phyloP scores from a whole-genome alignment of 2,329 filamentous ascomycete genomes.

The Pyrenochaeta sp. region DNA sequence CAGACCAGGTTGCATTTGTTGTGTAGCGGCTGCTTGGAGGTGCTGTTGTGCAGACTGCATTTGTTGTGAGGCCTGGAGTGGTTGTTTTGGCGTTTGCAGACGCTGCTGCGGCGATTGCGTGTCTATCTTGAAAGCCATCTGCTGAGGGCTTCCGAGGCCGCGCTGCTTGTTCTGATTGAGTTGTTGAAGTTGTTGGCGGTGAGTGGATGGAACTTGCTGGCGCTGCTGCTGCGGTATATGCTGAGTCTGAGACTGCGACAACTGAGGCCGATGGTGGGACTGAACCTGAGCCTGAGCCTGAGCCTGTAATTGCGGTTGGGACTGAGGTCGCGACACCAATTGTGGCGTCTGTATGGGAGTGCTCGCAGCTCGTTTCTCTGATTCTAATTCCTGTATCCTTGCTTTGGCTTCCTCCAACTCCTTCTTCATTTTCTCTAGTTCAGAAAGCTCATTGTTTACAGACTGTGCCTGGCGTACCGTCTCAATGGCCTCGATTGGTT shows the following conservation, averaged over 20 bases:
- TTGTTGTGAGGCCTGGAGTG: constrained; percentile 16
- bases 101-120: constrained; percentile 24
- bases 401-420: constrained; percentile 49
- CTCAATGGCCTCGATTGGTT: constrained; percentile 19
- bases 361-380: constrained; percentile 39
- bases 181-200: constrained; percentile 34
- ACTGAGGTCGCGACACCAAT: constrained; percentile 22
- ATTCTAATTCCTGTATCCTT: constrained; percentile 43
- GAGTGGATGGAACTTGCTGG: constrained; percentile 18
- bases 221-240: constrained; percentile 23
- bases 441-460: constrained; percentile 32
- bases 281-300: constrained; percentile 8
- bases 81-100: constrained; percentile 21
- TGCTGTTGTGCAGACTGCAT: constrained; percentile 26
- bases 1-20: constrained; percentile 28
- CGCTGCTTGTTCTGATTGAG: constrained; percentile 26
- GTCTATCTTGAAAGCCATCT: constrained; percentile 1
- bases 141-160: constrained; percentile 12
- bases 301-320: constrained; percentile 17
- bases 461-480: constrained; percentile 24
- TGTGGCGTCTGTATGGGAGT: constrained; percentile 39
- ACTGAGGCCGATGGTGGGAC: constrained; percentile 16
- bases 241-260: constrained; percentile 18
- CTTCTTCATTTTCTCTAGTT: constrained; percentile 46
- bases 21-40: constrained; percentile 26